A percentile compares a stretch with the other conserved stretches of the same genome.
Conservation (phyloP, 2,329 filamentous ascomycete species). For the Rachicladosporium sp. region DNA sequence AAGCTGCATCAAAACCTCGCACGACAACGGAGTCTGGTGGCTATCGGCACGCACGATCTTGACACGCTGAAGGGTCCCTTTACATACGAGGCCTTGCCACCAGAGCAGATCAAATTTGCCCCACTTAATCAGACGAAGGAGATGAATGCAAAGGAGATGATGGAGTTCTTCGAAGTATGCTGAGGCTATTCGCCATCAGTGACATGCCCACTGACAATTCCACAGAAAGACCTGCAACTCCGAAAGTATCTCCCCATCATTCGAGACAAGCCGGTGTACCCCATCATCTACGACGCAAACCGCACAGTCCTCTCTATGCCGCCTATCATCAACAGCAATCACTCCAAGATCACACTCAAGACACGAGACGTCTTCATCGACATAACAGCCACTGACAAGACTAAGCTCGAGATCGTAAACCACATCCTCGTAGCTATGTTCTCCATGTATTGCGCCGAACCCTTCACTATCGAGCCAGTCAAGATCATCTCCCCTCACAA, state of each 20-base stretch:
- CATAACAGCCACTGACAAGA: slow-evolving; percentile 88
- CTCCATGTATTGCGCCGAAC: slow-evolving; percentile 75
- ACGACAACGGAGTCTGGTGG: slow-evolving; percentile 82
- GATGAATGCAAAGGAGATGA: slow-evolving; percentile 79
- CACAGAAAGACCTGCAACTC: slow-evolving; percentile 75
- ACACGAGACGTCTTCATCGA: slow-evolving; percentile 95
- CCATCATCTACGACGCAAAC: slow-evolving; percentile 87
- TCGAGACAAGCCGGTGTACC: slow-evolving; percentile 83
- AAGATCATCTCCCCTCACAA: slow-evolving; percentile 91
- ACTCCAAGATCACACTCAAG: slow-evolving; percentile 86
- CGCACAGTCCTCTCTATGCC: slow-evolving; percentile 81
- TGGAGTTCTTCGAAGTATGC: slow-evolving; percentile 71
- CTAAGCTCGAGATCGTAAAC: slow-evolving; percentile 90
- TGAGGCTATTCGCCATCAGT: neutral
- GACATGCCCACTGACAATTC: slow-evolving; percentile 8
- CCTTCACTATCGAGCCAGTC: slow-evolving; percentile 87
- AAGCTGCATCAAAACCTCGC: slow-evolving; percentile 96
- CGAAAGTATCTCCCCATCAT: slow-evolving; percentile 90
- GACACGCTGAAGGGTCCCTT: slow-evolving; percentile 91
- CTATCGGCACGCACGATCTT: slow-evolving; percentile 92
- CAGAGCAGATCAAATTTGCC: slow-evolving; percentile 82
- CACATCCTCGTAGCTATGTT: slow-evolving; percentile 98
- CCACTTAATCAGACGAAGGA: slow-evolving; percentile 85
- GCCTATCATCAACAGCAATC: slow-evolving; percentile 94
- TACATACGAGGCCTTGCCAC: slow-evolving; percentile 84